Evolutionary conservation across 805 yeast species (phyloP).

Genomic region (Zygoascus flipseniorum): DNA sequence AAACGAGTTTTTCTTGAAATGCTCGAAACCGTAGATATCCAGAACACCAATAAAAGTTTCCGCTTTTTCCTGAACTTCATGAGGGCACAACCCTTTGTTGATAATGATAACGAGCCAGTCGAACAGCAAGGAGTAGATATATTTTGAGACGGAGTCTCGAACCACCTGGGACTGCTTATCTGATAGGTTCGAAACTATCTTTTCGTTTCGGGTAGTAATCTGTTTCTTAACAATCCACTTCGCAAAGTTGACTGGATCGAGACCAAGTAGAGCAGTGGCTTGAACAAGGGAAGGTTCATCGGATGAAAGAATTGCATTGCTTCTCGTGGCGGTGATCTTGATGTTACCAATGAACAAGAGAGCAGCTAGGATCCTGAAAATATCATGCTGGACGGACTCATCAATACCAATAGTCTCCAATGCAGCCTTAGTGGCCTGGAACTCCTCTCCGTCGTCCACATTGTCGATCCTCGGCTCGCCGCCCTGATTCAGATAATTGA

Average conservation of each 20-base stretch:
- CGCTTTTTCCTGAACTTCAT: slow-evolving; percentile 50
- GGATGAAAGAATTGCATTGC: slow-evolving; percentile 68
- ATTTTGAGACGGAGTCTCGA: slow-evolving; percentile 94
- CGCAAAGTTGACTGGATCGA: slow-evolving; percentile 63
- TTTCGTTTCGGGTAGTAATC: slow-evolving; percentile 85
- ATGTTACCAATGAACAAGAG: slow-evolving; percentile 90
- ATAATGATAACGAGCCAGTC: slow-evolving; percentile 91
- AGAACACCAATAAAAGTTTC: slow-evolving; percentile 85
- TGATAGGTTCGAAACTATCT: slow-evolving; percentile 74
- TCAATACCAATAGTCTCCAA: slow-evolving; percentile 69
- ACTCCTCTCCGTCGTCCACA: slow-evolving; percentile 78
- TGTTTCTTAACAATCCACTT: slow-evolving; percentile 93
- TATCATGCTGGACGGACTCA: slow-evolving; percentile 47
- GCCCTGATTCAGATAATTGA: slow-evolving; percentile 82
- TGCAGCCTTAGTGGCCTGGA: slow-evolving; percentile 66
- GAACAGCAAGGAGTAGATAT: slow-evolving; percentile 81
- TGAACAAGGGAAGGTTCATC: slow-evolving; percentile 80
- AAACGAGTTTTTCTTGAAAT: slow-evolving; percentile 86
- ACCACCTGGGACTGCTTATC: slow-evolving; percentile 83
- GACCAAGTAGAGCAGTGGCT: slow-evolving; percentile 78
- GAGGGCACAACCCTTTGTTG: slow-evolving; percentile 73
- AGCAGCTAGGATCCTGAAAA: slow-evolving; percentile 78
- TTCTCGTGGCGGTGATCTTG: slow-evolving; percentile 74
- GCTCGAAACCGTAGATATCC: slow-evolving; percentile 97
- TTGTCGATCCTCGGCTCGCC: slow-evolving; percentile 62